Percentiles rank a stretch among this genome's conserved stretches.
Evolutionary conservation across 371 early-diverging fungal species (phyloP).

Genomic region (Mortierella sp.): DNA sequence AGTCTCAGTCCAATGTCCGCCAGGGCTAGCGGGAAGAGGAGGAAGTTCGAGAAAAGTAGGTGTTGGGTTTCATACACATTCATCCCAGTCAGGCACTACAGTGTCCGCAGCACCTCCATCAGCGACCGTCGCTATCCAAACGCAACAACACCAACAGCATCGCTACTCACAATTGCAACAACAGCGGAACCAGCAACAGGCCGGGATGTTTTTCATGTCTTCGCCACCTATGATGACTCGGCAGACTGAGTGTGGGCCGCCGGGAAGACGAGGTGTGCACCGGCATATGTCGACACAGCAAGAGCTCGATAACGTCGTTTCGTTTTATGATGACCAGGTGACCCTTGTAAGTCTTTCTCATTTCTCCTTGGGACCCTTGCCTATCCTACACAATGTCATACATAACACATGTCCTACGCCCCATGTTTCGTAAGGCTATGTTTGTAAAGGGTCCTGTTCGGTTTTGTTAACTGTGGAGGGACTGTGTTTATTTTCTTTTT

Average conservation of each 20-base stretch:
- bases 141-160: background rate
- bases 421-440: too few relatives aligned
- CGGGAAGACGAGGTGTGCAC: background rate
- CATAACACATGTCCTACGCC: background rate
- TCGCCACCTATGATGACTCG: background rate
- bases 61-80: background rate
- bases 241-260: background rate
- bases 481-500: too few relatives aligned
- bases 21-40: background rate
- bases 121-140: background rate
- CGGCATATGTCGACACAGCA: conserved; percentile 7
- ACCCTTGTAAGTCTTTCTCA: background rate
- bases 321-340: conserved; percentile 5
- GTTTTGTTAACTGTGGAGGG: background rate
- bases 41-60: background rate
- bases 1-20: conserved; percentile 13
- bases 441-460: too few relatives aligned
- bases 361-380: background rate
- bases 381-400: background rate
- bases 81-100: background rate
- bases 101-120: background rate
- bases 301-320: conserved; percentile 1
- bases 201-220: background rate
- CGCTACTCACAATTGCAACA: background rate
- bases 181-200: background rate